A percentile compares a stretch with the other conserved stretches of the same genome.
Evolutionary conservation across 495 filamentous ascomycete genomes (phyloP).

Genomic region (Xylaria cubensis): DNA sequence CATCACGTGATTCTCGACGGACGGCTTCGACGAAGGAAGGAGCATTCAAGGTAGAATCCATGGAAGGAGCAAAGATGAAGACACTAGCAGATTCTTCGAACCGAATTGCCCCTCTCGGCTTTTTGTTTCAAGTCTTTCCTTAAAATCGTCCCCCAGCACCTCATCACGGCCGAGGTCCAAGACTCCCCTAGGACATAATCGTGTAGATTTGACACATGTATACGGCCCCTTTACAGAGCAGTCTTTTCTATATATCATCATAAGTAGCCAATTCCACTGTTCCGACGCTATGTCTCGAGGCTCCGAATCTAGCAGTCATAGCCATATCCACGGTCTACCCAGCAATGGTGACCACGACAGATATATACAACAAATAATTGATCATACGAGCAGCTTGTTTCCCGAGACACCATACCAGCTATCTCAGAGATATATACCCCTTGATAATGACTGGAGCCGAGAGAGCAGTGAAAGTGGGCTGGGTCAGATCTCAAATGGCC

Average conservation of each 20-base stretch:
- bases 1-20: constrained; percentile 1
- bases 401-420: constrained; percentile 26
- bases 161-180: not conserved
- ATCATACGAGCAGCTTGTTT: constrained; percentile 36
- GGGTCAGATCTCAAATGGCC: not conserved
- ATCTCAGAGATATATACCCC: constrained; percentile 13
- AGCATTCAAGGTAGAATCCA: not conserved
- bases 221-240: not conserved
- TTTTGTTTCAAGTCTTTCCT: not conserved
- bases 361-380: constrained; percentile 39
- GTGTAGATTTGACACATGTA: not conserved
- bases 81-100: not conserved
- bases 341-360: constrained; percentile 29
- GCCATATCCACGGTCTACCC: constrained; percentile 28
- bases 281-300: constrained; percentile 13
- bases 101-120: not conserved
- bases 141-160: not conserved
- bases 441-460: not conserved
- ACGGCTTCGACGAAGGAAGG: constrained; percentile 7
- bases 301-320: constrained; percentile 18
- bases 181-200: not conserved
- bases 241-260: not conserved
- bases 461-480: not conserved
- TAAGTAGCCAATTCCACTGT: not conserved
- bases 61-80: constrained; percentile 18